Evolutionary conservation across 768 basidiomycete genomes (phyloP), one percentile per base, ranked within the genome.

Genomic region (Trametes sanguinea): DNA sequence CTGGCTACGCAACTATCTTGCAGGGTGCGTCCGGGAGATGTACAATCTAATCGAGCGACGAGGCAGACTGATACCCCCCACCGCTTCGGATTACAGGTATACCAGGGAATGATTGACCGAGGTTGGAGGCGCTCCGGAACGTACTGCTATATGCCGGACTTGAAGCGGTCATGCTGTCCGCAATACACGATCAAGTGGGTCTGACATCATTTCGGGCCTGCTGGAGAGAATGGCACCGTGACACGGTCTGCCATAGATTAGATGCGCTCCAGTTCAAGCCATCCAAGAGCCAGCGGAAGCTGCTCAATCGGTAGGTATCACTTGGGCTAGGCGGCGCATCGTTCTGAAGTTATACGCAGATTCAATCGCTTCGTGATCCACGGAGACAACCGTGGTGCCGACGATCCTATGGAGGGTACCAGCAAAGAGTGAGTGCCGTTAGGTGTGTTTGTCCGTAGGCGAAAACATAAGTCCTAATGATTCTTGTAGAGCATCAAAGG

Each of bases 161-260:
- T 95, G 74, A 82, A 78, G 64, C 72, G 75, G 5, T 89, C 94
- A 9, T 98, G 96, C 71, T 98, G 96, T 72, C 93, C 95, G 0
- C 91, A 94, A 66, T 96, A 97, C 71, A 94, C 96, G 3, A 98
- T 98, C 73, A 92, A 85, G 94, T 90, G 67, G 57, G 78, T 51
- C 2, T 22, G 22, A 22, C 22, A 30, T 5, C 42, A 22, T 13
- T 27, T 7, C 16, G 5, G 39, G 44, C 11, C 35, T 37, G 2
- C 30, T 30, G n/a, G 14, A 16, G 1, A 50, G 40, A 3, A 39
- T 32, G 17, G 11, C 22, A 16, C 6, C 29, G n/a, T 29, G 6
- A 32, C 30, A 16, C 8, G 8, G 2, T 11, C 16, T 45, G 13
- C 22, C n/a, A 7, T 22, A 92, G 90, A 71, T 80, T 92, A 54